Conservation (phyloP, 148 eudicot species). For the Fagopyrum homotropicum region DNA sequence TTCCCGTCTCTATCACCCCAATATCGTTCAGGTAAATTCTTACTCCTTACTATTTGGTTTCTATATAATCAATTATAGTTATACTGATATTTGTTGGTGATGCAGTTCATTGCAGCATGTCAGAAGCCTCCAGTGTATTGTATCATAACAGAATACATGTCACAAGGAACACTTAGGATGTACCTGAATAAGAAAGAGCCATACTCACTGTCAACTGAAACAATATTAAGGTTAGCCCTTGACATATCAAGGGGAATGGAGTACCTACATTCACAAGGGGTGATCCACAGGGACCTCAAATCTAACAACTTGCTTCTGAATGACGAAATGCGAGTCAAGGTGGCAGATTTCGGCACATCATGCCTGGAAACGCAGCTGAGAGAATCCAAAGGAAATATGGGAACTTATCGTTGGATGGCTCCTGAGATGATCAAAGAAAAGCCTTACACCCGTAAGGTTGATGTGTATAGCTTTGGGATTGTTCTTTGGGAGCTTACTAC, state of each 20-base stretch:
- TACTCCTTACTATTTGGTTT: not conserved
- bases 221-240: conserved; percentile 77
- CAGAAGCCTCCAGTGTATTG: conserved; percentile 98
- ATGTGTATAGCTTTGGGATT: conserved; percentile 93
- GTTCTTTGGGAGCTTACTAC: conserved; percentile 97
- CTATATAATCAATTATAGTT: not conserved
- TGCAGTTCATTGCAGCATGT: conserved; percentile 97
- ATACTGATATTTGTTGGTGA: not conserved
- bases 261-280: conserved; percentile 95
- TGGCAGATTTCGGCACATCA: conserved; percentile 94
- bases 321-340: conserved; percentile 96
- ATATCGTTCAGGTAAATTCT: conserved; percentile 81
- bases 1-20: conserved; percentile 82
- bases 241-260: conserved; percentile 97
- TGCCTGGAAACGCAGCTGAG: conserved; percentile 86
- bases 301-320: conserved; percentile 83
- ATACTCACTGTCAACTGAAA: conserved; percentile 83
- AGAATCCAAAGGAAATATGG: conserved; percentile 87
- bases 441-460: conserved; percentile 77
- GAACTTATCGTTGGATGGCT: conserved; percentile 98
- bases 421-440: conserved; percentile 98
- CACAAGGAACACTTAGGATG: conserved; percentile 96
- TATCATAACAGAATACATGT: conserved; percentile 97
- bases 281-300: conserved; percentile 89
- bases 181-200: conserved; percentile 97